Conservation (phyloP, 495 filamentous ascomycete genomes). For the Rostrohypoxylon terebratum region DNA sequence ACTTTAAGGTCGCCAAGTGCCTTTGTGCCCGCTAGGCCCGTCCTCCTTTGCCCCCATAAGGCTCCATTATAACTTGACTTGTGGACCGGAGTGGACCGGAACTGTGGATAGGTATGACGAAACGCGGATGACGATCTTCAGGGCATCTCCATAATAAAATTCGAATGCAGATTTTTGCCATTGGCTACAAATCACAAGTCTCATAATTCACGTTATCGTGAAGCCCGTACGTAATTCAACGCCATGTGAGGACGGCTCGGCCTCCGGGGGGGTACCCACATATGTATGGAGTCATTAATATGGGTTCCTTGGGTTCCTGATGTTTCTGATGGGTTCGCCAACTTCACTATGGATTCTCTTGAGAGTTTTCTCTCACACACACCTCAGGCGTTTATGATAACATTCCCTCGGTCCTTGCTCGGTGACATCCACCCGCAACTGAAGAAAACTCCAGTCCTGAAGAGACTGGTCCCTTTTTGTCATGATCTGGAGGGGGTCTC, state of each 20-base stretch:
- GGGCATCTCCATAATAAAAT: constrained; percentile 38
- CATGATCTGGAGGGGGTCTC: constrained; percentile 16
- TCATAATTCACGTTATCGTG: constrained; percentile 33
- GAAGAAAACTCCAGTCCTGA: constrained; percentile 7
- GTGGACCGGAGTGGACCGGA: constrained; percentile 24
- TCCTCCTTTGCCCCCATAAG: background rate
- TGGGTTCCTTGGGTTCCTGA: background rate
- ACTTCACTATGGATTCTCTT: background rate
- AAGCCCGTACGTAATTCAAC: constrained; percentile 34
- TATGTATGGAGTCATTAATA: constrained; percentile 21
- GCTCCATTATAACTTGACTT: constrained; percentile 8
- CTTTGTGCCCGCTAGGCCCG: constrained; percentile 13
- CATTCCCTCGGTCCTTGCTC: constrained; percentile 44
- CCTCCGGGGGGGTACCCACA: constrained; percentile 20
- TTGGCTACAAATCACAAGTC: constrained; percentile 11
- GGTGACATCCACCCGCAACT: constrained; percentile 38
- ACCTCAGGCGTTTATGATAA: constrained; percentile 37
- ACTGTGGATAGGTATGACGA: constrained; percentile 41
- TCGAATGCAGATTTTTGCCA: constrained; percentile 28
- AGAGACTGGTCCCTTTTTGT: constrained; percentile 34
- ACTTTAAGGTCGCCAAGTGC: background rate
- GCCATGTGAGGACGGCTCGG: background rate
- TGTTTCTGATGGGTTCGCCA: background rate
- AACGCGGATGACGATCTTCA: constrained; percentile 46
- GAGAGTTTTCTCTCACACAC: constrained; percentile 3